Percentiles rank a stretch among this genome's conserved stretches.
phyloP scores from a whole-genome alignment of 371 early-diverging fungal species.

The Nematocida sp. region DNA sequence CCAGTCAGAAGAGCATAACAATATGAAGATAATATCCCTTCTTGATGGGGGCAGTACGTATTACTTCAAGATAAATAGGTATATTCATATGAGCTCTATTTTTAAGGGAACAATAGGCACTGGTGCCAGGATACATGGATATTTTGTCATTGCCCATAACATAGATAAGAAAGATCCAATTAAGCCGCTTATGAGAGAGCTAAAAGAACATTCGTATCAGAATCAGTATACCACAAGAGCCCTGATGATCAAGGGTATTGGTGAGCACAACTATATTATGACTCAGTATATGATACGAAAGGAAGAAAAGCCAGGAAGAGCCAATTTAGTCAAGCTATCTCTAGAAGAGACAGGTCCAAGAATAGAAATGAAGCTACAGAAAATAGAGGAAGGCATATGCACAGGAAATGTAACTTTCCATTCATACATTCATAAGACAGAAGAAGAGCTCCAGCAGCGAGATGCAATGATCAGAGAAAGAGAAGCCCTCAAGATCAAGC shows the following conservation, averaged over 20 bases:
- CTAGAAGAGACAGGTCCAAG: conserved; percentile 82
- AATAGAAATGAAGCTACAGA: conserved; percentile 74
- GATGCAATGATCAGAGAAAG: not conserved
- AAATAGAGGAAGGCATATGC: conserved; percentile 80
- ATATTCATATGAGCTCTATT: not conserved
- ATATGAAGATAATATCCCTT: conserved; percentile 28
- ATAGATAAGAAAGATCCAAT: conserved; percentile 45
- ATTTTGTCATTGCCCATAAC: conserved; percentile 35
- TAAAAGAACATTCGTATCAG: conserved; percentile 7
- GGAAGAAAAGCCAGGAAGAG: conserved; percentile 39
- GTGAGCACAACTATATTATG: conserved; percentile 25
- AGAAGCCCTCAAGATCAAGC: not conserved
- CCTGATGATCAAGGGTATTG: conserved; percentile 19
- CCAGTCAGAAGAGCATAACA: conserved; percentile 46
- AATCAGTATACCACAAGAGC: conserved; percentile 28
- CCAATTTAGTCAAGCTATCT: conserved; percentile 36
- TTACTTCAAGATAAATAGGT: conserved; percentile 46
- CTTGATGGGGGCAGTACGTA: conserved; percentile 21
- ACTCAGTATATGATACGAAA: conserved; percentile 41
- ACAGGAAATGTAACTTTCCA: conserved; percentile 80
- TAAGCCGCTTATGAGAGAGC: conserved; percentile 11
- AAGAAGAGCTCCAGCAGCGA: conserved; percentile 33
- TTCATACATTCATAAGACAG: conserved; percentile 44
- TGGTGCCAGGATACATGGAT: conserved; percentile 30
- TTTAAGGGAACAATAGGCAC: not conserved